Conservation (phyloP, 139 green algal genomes). For the Micromonas pusilla region DNA sequence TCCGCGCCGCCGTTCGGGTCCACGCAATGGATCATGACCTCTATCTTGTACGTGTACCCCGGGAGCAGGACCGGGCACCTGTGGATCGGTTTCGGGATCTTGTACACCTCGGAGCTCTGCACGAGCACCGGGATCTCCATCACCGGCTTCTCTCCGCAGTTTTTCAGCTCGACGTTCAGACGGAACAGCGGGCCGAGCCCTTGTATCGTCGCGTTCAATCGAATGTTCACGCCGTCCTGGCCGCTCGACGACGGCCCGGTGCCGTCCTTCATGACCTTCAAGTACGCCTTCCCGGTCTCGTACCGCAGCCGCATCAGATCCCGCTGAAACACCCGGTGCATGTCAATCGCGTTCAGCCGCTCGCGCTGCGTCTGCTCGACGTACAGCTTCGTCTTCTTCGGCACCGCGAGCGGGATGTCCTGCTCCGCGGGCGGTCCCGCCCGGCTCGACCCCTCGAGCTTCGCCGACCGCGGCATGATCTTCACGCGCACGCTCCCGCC, state of each 20-base stretch:
- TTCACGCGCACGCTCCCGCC: constrained; percentile 58
- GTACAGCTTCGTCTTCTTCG: constrained; percentile 66
- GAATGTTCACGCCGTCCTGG: constrained; percentile 21
- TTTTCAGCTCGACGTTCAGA: constrained; percentile 49
- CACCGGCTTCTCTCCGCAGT: constrained; percentile 45
- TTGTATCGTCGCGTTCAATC: constrained; percentile 42
- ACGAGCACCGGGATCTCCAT: constrained; percentile 44
- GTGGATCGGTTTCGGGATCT: constrained; percentile 31
- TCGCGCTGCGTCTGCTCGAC: constrained; percentile 64
- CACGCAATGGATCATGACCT: constrained; percentile 45
- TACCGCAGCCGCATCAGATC: constrained; percentile 60
- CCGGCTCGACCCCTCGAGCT: constrained; percentile 38
- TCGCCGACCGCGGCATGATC: constrained; percentile 56
- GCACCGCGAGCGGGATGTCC: constrained; percentile 62
- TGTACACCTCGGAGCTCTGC: constrained; percentile 41
- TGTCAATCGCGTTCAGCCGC: constrained; percentile 47
- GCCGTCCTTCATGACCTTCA: constrained; percentile 63
- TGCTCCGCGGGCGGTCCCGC: constrained; percentile 46
- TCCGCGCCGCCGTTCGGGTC: constrained; percentile 38
- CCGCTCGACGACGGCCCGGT: constrained; percentile 24
- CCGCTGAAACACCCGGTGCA: constrained; percentile 58
- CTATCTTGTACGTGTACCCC: constrained; percentile 41
- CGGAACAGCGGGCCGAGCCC: constrained; percentile 60
- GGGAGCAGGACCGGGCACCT: constrained; percentile 50
- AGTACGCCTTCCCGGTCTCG: constrained; percentile 51